Percentiles rank a stretch among this genome's conserved stretches.
Conservation (phyloP, 1,284 basidiomycete genomes). For the Psilocybe mexicana region DNA sequence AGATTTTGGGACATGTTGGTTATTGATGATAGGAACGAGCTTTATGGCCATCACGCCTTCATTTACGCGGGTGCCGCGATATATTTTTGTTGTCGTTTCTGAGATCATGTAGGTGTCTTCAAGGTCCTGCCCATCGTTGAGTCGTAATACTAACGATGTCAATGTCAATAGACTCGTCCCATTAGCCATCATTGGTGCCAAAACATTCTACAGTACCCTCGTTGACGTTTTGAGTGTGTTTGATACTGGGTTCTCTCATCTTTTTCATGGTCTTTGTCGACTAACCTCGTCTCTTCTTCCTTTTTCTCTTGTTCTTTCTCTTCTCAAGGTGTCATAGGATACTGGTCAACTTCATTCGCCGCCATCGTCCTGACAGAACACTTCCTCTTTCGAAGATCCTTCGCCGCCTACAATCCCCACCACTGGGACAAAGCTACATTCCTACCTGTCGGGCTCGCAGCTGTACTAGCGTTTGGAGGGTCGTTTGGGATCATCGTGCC, state of each 20-base stretch:
- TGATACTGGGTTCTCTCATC: slow-evolving; percentile 12
- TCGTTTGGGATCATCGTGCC: slow-evolving; percentile 53
- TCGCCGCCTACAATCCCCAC: slow-evolving; percentile 30
- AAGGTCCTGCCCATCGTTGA: neutral
- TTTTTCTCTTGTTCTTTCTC: too few species aligned
- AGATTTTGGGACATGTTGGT: too few species aligned
- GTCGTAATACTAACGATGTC: neutral
- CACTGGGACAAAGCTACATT: slow-evolving; percentile 42
- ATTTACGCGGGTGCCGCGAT: slow-evolving; percentile 64
- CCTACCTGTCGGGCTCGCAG: slow-evolving; percentile 49
- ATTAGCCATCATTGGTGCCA: slow-evolving; percentile 59
- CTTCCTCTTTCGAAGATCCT: slow-evolving; percentile 47
- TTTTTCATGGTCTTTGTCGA: too few species aligned
- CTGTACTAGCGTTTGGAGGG: slow-evolving; percentile 46
- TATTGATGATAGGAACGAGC: slow-evolving; percentile 45
- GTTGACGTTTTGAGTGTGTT: slow-evolving; percentile 53
- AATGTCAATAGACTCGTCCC: slow-evolving; percentile 49
- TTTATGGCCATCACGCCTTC: slow-evolving; percentile 67
- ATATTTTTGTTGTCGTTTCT: slow-evolving; percentile 64
- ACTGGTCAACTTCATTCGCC: slow-evolving; percentile 59
- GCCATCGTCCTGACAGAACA: slow-evolving; percentile 60
- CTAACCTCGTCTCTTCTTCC: too few species aligned
- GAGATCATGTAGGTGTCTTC: slow-evolving; percentile 60
- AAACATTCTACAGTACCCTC: slow-evolving; percentile 57
- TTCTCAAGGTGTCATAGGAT: slow-evolving; percentile 48